Conservation (phyloP, 2,329 filamentous ascomycete species). For the Aspergillus fischeri region DNA sequence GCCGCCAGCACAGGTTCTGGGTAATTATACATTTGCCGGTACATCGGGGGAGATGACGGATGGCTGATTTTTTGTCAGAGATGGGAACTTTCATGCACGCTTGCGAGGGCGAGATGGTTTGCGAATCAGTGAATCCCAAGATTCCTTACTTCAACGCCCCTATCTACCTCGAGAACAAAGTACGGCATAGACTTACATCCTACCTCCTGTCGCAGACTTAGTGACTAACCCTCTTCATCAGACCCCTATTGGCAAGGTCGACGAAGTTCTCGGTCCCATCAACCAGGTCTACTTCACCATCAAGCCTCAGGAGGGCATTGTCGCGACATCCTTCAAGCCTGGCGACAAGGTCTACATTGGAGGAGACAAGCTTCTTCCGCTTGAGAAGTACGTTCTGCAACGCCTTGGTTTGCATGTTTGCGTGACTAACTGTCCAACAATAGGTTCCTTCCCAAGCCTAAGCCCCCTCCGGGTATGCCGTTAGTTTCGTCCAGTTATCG, state of each 20-base stretch:
- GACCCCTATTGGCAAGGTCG: slow-evolving; percentile 91
- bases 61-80: slow-evolving; percentile 53
- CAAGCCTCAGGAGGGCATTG: slow-evolving; percentile 94
- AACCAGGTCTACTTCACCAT: slow-evolving; percentile 99
- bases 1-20: slow-evolving; percentile 58
- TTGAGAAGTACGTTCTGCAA: slow-evolving; percentile 63
- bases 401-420: not conserved
- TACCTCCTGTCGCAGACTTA: not conserved
- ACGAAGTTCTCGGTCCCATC: slow-evolving; percentile 95
- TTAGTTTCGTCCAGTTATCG: not conserved
- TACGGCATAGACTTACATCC: slow-evolving; percentile 29
- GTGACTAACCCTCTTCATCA: slow-evolving; percentile 30
- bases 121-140: slow-evolving; percentile 90
- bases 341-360: slow-evolving; percentile 98
- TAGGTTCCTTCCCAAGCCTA: slow-evolving; percentile 89
- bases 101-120: slow-evolving; percentile 96
- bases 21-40: slow-evolving; percentile 34
- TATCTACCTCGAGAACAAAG: slow-evolving; percentile 99
- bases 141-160: slow-evolving; percentile 98
- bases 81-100: slow-evolving; percentile 93
- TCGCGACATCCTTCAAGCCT: slow-evolving; percentile 87
- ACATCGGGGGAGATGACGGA: not conserved
- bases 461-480: slow-evolving; percentile 55
- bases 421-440: slow-evolving; percentile 12
- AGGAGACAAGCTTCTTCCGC: slow-evolving; percentile 85